Evolutionary conservation across 2,329 filamentous ascomycete species (phyloP).

Genomic region (Colletotrichum lindemuthianum): DNA sequence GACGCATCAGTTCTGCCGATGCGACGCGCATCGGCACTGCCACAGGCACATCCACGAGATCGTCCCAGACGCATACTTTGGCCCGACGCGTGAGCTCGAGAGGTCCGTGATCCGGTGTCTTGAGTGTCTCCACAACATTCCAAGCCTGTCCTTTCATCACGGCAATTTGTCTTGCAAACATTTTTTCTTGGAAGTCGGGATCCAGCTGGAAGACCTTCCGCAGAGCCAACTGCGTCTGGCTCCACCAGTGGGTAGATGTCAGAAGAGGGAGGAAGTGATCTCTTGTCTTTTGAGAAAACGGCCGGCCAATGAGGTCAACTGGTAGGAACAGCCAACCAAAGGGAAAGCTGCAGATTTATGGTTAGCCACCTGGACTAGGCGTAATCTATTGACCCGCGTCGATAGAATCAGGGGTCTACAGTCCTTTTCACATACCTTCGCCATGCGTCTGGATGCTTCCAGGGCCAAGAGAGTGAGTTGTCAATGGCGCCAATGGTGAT

Average conservation of each 20-base stretch:
- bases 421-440: constrained; percentile 57
- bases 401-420: not conserved
- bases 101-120: constrained; percentile 90
- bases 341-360: constrained; percentile 75
- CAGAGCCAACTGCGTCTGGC: constrained; percentile 87
- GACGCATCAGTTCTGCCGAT: constrained; percentile 82
- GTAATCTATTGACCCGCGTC: not conserved
- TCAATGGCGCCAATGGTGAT: constrained; percentile 93
- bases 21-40: constrained; percentile 89
- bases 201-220: constrained; percentile 91
- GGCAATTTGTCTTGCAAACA: constrained; percentile 98
- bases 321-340: constrained; percentile 99
- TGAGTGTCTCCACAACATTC: constrained; percentile 98
- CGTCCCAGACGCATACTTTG: constrained; percentile 97
- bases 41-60: constrained; percentile 94
- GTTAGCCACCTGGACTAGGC: constrained; percentile 13
- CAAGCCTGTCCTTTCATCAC: constrained; percentile 99
- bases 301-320: constrained; percentile 93
- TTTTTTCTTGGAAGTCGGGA: constrained; percentile 95
- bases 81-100: constrained; percentile 90
- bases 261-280: constrained; percentile 96
- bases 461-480: constrained; percentile 97
- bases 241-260: constrained; percentile 97
- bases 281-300: constrained; percentile 92
- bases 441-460: constrained; percentile 97